Evolutionary conservation across 2,329 filamentous ascomycete species (phyloP), one percentile per base, ranked within the genome.

Genomic region (Phialophora expanda): DNA sequence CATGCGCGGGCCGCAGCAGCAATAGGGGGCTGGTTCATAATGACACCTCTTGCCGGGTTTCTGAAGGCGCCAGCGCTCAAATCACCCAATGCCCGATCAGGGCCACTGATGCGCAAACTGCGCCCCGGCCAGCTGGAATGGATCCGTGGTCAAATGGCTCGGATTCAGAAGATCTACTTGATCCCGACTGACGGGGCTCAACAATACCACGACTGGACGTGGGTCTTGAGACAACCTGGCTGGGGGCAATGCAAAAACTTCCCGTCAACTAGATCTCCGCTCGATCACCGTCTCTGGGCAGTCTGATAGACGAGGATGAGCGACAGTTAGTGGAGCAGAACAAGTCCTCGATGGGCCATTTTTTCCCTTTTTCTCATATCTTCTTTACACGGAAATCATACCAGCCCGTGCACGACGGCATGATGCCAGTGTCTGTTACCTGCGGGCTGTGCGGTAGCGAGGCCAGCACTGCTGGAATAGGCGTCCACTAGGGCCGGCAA

Each of bases 131-230:
- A 70, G 22, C 24, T 60, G 20, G 57, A 60, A 8, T 70, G 66
- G 66, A 63, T 70, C 20, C 55, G 56, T 14, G 54, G 41, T 28
- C 68, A 70, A 38, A 63, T 62, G 56, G 5, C 24, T 32, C 59
- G 68, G n/a, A 57, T 70, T n/a, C 62, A 66, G 51, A 62, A 64
- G 30, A 68, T 70, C 7, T 70, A 70, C 57, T 32, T 58, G 48
- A 48, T 66, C n/a, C 66, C 68, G 3, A 44, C 50, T 1, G 26
- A 55, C 24, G 51, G 50, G 38, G 32, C 32, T 34, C 58, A n/a
- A 61, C 32, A 17, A 20, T 30, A 34, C 11, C 41, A 48, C 20
- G 41, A 60, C 11, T 56, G 57, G 51, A 50, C 44, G 9, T 56
- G 38, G 14, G 38, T 56, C 44, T 12, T 64, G 46, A 56, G 30